Evolutionary conservation across 83 land plant species (phyloP).

Genomic region (Picea abies): DNA sequence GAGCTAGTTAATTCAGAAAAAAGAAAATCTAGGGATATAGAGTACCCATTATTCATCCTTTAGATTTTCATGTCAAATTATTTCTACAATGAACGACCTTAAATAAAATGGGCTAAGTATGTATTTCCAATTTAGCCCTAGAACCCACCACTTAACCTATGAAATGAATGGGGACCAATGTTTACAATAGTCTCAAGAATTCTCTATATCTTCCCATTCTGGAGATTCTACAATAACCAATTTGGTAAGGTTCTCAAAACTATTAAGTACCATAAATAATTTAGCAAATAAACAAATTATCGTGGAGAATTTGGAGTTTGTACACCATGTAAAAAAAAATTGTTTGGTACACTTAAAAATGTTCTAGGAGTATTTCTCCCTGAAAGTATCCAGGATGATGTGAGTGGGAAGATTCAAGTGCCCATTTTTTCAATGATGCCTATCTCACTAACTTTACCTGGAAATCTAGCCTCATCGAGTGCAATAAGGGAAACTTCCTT

Average conservation of each 20-base stretch:
- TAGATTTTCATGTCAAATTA: constrained; percentile 3
- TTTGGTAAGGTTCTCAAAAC: neutral
- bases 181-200: constrained; percentile 3
- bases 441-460: too few relatives aligned
- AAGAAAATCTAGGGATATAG: neutral
- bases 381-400: too few relatives aligned
- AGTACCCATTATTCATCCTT: neutral
- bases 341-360: too few relatives aligned
- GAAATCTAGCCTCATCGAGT: too few relatives aligned
- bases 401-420: too few relatives aligned
- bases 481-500: too few relatives aligned
- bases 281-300: constrained; percentile 12
- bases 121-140: neutral
- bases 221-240: neutral
- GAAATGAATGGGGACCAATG: neutral
- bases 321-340: too few relatives aligned
- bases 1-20: neutral
- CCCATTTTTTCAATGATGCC: too few relatives aligned
- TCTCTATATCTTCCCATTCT: neutral
- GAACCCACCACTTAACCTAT: neutral
- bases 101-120: neutral
- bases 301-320: too few relatives aligned
- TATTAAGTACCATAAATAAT: too few relatives aligned
- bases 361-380: too few relatives aligned
- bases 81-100: neutral